These are phyloP conservation scores for Pseudogymnoascus sp. DNA, from an alignment of 2,329 filamentous ascomycete genomes.

Conservation along the genomic window DNA sequence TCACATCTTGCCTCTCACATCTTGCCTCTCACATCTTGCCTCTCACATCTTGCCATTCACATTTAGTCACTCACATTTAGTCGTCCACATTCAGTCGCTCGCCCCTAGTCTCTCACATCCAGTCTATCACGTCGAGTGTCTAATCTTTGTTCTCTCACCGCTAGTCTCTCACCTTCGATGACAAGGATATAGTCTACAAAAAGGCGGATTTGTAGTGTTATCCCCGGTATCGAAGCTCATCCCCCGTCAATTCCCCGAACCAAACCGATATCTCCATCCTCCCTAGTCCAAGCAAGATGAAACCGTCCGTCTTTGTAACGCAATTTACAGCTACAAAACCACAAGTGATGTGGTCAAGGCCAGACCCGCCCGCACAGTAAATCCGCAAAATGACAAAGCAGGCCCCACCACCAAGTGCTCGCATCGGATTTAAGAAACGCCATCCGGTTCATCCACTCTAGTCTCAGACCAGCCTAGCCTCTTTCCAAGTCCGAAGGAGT, in stretches of 20 bases:
- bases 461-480: background rate
- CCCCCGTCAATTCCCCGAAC: background rate
- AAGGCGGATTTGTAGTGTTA: background rate
- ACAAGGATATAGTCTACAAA: background rate
- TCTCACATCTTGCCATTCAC: no score
- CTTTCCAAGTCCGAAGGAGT: background rate
- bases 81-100: no score
- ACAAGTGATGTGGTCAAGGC: background rate
- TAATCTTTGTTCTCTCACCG: background rate
- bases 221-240: no score
- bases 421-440: constrained; percentile 3
- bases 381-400: background rate
- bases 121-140: background rate
- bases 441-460: background rate
- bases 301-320: background rate
- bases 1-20: no score
- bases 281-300: background rate
- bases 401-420: background rate
- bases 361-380: background rate
- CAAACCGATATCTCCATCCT: background rate
- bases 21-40: no score
- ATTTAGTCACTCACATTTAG: no score
- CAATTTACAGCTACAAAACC: background rate
- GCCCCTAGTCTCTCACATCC: background rate
- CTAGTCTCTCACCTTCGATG: background rate